Evolutionary conservation across 1,284 basidiomycete species (phyloP), one percentile per base, ranked within the genome.

Genomic region (Puccinia sorghi): DNA sequence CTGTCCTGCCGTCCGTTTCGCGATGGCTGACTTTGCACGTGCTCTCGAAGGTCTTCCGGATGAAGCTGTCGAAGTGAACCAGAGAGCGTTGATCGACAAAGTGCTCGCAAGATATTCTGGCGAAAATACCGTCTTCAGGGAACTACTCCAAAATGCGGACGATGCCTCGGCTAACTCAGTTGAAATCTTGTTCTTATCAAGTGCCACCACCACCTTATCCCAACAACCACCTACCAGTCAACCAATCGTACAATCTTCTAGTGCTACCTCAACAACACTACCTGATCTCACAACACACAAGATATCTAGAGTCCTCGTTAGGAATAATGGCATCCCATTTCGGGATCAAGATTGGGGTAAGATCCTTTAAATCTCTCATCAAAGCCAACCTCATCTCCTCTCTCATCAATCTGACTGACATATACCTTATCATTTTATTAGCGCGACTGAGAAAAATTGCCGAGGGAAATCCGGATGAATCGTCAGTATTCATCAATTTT

Each of bases 91-190:
- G 72, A 94, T 96, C 79, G 93, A 95, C 86, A 94, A 93, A 85
- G 93, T 96, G 54, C 89, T 97, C 27, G 93, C 95, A 22, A 88
- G 96, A 61, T 99, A 98, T 84, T 93, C 92, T 27, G 95, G 93
- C 74, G 94, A 97, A 86, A 92, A 93, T 82, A 95, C 93, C 5
- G 92, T 95, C 63, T 96, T 94, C 83, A 89, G 95, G 54, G 95
- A 98, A 84, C 89, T 97, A 12, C 86, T 97, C 88, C 88, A 98
- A 86, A 98, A 98, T 83, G 95, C 95, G 17, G 95, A 98, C 84
- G 96, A 98, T 86, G 94, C 93, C 0, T 90, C 90, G 56, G 91
- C 94, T 7, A 89, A 88, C 76, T 86, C 54, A 25, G 82, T 84
- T 20, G 81, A 83, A 76, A 81, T 84, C 3, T 82, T 82, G 66